Percentiles rank a stretch among this genome's conserved stretches.
These are phyloP conservation scores for Mycena olivaceomarginata DNA, from an alignment of 768 basidiomycete species.

Conservation along the genomic window DNA sequence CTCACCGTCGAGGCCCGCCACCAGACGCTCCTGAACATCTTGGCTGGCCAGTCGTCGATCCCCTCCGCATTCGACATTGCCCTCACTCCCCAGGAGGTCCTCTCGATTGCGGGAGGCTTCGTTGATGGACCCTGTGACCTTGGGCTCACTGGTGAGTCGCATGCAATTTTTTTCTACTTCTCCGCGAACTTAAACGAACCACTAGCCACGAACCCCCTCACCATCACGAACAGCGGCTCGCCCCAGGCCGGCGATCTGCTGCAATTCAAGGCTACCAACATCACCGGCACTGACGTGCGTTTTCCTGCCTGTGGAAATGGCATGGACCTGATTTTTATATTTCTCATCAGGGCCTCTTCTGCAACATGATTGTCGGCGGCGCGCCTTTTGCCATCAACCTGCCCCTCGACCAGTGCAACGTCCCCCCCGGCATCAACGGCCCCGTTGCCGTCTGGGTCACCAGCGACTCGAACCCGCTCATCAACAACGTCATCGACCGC, in stretches of 20 bases:
- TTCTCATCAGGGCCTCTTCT: constrained; percentile 70
- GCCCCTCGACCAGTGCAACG: constrained; percentile 75
- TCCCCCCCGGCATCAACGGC: constrained; percentile 83
- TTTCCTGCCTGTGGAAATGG: constrained; percentile 17
- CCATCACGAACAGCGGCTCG: constrained; percentile 77
- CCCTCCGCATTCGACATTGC: constrained; percentile 85
- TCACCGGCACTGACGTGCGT: constrained; percentile 72
- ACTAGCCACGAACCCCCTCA: constrained; percentile 75
- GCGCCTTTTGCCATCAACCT: constrained; percentile 72
- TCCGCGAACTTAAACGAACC: neutral
- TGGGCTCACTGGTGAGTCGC: constrained; percentile 70
- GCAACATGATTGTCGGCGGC: constrained; percentile 87
- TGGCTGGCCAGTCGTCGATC: constrained; percentile 75
- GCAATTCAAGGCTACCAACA: constrained; percentile 74
- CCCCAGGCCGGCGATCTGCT: constrained; percentile 74
- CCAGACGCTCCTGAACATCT: constrained; percentile 83
- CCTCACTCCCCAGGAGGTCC: constrained; percentile 80
- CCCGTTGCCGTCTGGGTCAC: constrained; percentile 86
- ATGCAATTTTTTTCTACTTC: neutral
- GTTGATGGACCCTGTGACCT: constrained; percentile 79
- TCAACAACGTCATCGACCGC: constrained; percentile 77
- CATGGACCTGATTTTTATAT: constrained; percentile 30
- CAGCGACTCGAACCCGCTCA: constrained; percentile 74
- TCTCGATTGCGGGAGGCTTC: constrained; percentile 82
- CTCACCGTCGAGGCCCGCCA: constrained; percentile 91